Evolutionary conservation across 106 monocot species (phyloP).

Genomic region (Apostasia shenzhenica): DNA sequence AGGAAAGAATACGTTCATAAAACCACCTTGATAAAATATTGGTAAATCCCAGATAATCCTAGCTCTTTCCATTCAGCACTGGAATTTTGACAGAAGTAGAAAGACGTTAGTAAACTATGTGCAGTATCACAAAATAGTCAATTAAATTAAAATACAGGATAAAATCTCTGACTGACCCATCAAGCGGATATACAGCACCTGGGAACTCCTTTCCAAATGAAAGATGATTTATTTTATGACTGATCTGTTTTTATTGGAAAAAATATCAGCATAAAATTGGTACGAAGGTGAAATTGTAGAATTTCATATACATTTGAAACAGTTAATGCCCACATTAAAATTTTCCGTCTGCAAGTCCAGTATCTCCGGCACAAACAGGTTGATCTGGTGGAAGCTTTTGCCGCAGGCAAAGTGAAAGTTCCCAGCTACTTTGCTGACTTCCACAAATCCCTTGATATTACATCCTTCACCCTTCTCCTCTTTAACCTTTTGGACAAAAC

Average conservation of each 20-base stretch:
- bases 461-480: constrained; percentile 99
- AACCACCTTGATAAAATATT: constrained; percentile 93
- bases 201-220: constrained; percentile 94
- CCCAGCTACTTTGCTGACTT: constrained; percentile 99
- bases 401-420: constrained; percentile 97
- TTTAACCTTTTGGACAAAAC: constrained; percentile 78
- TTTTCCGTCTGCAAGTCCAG: constrained; percentile 56
- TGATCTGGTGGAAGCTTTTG: constrained; percentile 71
- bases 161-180: constrained; percentile 2
- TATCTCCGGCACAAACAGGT: constrained; percentile 54
- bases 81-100: constrained; percentile 13
- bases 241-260: constrained; percentile 49
- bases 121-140: too few relatives aligned
- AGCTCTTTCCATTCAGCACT: constrained; percentile 74
- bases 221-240: constrained; percentile 91
- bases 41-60: constrained; percentile 60
- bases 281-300: neutral
- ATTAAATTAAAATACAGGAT: too few relatives aligned
- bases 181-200: constrained; percentile 76
- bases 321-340: constrained; percentile 50
- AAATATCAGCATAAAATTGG: neutral
- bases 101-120: neutral
- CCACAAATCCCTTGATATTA: constrained; percentile 88
- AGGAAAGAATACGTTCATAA: constrained; percentile 1
- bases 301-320: neutral